Evolutionary conservation across 2,329 filamentous ascomycete species (phyloP), one percentile per base, ranked within the genome.

Genomic region (Alternaria angustiovoidea): DNA sequence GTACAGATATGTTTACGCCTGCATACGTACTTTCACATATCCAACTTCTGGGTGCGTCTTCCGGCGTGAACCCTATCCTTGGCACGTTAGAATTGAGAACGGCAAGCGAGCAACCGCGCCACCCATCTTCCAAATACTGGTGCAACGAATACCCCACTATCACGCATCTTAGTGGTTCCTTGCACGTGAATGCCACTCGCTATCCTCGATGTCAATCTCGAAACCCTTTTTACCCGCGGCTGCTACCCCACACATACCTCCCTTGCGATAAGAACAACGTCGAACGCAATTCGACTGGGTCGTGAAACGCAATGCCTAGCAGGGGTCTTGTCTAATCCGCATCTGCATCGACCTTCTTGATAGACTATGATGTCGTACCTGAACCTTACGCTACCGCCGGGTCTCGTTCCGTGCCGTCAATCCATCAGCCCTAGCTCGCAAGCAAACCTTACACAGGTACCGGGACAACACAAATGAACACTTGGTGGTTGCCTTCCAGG

Each of bases 191-290:
- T 16, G n/a, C 36, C 18, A 51, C 16, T n/a, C 32, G 22, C 22
- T 51, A 20, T 51, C 20, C 24, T 38, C 14, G 16, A 39, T 7
- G n/a, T 41, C 48, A 30, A 39, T 41, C 48, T 51, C 34, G 48
- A 51, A 51, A 38, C 48, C n/a, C 28, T 28, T 51, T 51, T 51
- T 18, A 41, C 47, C 47, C 32, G 47, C 30, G 26, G 28, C 18
- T 30, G 18, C 26, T 32, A 20, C 44, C 26, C 44, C 26, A 32
- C 44, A 32, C n/a, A 38, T 38, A n/a, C 5, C 36, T n/a, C 36
- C 36, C 36, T 47, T n/a, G 44, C 26, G 26, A 47, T 47, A 47
- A 47, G 26, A 47, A 28, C 44, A 47, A 32, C 44, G 20, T 47
- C 44, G 20, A 47, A 47, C 26, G 43, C 30, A 47, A 9, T 30